A percentile compares a stretch with the other conserved stretches of the same genome.
Conservation (phyloP, 306 rosid genomes). For the Sicyos baderoa region DNA sequence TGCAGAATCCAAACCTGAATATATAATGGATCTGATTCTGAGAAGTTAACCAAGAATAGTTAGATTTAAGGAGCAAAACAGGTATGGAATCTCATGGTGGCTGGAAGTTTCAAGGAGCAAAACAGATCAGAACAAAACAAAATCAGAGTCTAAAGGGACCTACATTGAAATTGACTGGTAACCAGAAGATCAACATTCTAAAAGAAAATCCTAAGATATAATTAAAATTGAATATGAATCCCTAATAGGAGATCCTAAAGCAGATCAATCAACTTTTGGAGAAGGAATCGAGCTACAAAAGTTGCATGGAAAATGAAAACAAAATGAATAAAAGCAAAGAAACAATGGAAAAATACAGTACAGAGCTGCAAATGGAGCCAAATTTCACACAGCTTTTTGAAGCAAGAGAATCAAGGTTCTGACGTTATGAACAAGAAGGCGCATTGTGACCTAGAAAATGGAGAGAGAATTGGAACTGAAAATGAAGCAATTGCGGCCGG, state of each 20-base stretch:
- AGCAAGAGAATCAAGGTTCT: slow-evolving; percentile 21
- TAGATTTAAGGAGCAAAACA: not conserved
- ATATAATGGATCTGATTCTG: slow-evolving; percentile 2
- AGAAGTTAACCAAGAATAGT: slow-evolving; percentile 9
- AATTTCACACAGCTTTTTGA: slow-evolving; percentile 13
- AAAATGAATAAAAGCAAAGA: not conserved
- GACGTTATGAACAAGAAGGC: slow-evolving; percentile 1
- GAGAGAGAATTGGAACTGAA: not conserved
- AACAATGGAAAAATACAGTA: not conserved
- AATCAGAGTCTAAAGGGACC: slow-evolving; percentile 2
- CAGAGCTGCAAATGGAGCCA: slow-evolving; percentile 14
- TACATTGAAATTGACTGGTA: slow-evolving; percentile 3
- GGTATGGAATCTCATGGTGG: slow-evolving; percentile 2
- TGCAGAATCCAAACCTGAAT: slow-evolving; percentile 15
- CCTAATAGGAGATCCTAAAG: not conserved
- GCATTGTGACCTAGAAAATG: not conserved
- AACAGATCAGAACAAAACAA: not conserved
- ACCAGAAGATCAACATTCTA: not conserved
- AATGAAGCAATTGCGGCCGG: not conserved
- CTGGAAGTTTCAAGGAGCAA: not conserved
- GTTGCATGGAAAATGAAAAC: not conserved
- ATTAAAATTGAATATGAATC: slow-evolving; percentile 1
- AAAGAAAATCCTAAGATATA: not conserved
- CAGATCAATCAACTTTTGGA: slow-evolving; percentile 7
- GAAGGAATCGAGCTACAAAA: slow-evolving; percentile 12